Evolutionary conservation across 1,284 basidiomycete genomes (phyloP), one percentile per base, ranked within the genome.

Genomic region (Bondarzewia mesenterica): DNA sequence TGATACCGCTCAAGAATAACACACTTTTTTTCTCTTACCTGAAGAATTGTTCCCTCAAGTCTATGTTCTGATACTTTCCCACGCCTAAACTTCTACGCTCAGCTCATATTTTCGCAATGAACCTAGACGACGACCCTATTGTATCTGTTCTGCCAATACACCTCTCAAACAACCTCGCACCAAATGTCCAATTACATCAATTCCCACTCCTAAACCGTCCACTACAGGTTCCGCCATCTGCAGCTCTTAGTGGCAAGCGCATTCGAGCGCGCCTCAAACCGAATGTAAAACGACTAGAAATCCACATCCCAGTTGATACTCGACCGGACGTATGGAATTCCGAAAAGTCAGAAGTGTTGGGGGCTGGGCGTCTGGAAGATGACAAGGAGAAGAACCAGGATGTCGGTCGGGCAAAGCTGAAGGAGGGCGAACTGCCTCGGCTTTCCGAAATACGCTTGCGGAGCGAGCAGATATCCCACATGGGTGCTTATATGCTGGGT

Each of bases 271-370:
- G 87, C 38, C 65, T 82, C 51, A 89, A 89, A 63, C 74, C 80
- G 5, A 66, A 72, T 41, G 70, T 74, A 39, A 75, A 72, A 44
- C 70, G 80, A 55, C 63, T 85, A 32, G 87, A 90, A 60, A 72
- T 90, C 16, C 86, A 88, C 63, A 74, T 90, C 6, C 87, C 87
- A 7, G 75, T 80, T 21, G 87, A 90, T 60, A 78, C 76, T 26
- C 78, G 87, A 27, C 70, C 76, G 18, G 86, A 89, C 54, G 84
- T 90, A 16, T 89, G 84, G 82, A 90, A 85, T 57, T 60, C 61
- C 16, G 84, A 87, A 49, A 75, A 75, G 49, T 78, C 81, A 15
- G 76, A 71, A 55, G 78, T 80, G 25, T 65, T 86, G 8, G 87
- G 87, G 5, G 60, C 63, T 25, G 84, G 82, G 10, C 74, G 78